These are phyloP conservation scores for Suillus tomentosus DNA, from an alignment of 768 basidiomycete species.

Conservation along the genomic window DNA sequence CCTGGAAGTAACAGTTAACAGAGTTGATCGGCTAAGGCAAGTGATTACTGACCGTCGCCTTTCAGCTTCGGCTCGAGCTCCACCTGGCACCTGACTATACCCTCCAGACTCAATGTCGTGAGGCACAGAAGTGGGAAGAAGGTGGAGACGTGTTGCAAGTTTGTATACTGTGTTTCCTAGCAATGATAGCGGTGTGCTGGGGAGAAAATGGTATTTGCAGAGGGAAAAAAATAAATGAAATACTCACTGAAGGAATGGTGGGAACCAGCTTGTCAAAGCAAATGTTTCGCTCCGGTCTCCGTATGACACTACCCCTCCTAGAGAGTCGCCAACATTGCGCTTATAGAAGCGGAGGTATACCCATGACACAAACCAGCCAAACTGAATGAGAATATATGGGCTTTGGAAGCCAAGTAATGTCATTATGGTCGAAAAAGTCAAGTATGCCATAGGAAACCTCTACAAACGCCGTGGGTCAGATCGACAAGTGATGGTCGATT, in stretches of 20 bases:
- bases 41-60: constrained; percentile 69
- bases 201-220: constrained; percentile 7
- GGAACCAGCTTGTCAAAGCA: constrained; percentile 94
- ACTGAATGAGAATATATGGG: constrained; percentile 93
- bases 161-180: constrained; percentile 70
- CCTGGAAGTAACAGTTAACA: constrained; percentile 43
- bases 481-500: not conserved
- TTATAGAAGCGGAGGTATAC: constrained; percentile 97
- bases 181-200: constrained; percentile 69
- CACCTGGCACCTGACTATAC: constrained; percentile 79
- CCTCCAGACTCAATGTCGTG: constrained; percentile 70
- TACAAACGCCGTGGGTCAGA: constrained; percentile 34
- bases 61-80: constrained; percentile 94
- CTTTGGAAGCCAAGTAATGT: constrained; percentile 83
- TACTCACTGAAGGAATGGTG: constrained; percentile 89
- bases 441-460: constrained; percentile 93
- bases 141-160: constrained; percentile 65
- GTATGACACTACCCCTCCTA: constrained; percentile 67
- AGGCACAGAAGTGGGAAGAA: constrained; percentile 65
- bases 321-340: constrained; percentile 66
- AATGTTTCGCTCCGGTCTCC: constrained; percentile 98
- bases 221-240: not conserved
- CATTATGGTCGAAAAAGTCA: constrained; percentile 86
- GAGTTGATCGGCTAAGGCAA: not conserved
- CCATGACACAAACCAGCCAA: constrained; percentile 98